Base-by-base conservation (phyloP, 2,329 filamentous ascomycete species). In the Rhynchosporium secalis region DNA sequence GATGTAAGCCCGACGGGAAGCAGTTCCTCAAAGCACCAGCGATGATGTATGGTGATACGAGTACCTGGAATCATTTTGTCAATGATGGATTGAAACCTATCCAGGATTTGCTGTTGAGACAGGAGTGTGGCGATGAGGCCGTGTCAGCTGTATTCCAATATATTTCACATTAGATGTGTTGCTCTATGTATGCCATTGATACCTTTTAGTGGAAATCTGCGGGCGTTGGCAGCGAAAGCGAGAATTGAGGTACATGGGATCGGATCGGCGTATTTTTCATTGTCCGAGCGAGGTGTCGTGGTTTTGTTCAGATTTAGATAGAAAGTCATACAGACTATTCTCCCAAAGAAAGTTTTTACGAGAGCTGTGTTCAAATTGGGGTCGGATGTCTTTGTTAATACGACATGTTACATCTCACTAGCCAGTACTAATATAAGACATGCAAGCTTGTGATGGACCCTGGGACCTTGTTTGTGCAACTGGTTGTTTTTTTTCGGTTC, bases 141-240 rank as follows among this genome's bases (percentile, higher is more conserved):
- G 92, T 99, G 8, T 97, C 92, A 67, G 92, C 94, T 10, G 92
- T 98, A 40, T 99, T 99, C 75, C 95, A 99, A 81, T 99, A 98
- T 77, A 98, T 99, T 72, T 97, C 93, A 69, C 95, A 98, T 78
- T 90, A 69, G 64, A 28, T 46, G 26, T 48, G 54, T 41, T 36
- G 47, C 49, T 43, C 33, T 54, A 12, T 41, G 49, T 45, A 49
- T 33, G 10, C 36, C 10, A 28, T 36, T 47, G 40, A 46, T 36
- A 20, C 2, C 7, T n/a, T 8, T 45, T 49, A 20, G 33, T 9
- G 33, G 20, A 31, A 47, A 3, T n/a, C 29, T 61, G 33, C 26
- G 26, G 51, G 51, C 26, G 45, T 61, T 46, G 26, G 43, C 31
- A 29, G 51, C 49, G 48, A 52, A 28, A 54, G 7, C 26, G 20